Conservation (phyloP, 2,329 filamentous ascomycete species). For the Lizonia empirigonia region DNA sequence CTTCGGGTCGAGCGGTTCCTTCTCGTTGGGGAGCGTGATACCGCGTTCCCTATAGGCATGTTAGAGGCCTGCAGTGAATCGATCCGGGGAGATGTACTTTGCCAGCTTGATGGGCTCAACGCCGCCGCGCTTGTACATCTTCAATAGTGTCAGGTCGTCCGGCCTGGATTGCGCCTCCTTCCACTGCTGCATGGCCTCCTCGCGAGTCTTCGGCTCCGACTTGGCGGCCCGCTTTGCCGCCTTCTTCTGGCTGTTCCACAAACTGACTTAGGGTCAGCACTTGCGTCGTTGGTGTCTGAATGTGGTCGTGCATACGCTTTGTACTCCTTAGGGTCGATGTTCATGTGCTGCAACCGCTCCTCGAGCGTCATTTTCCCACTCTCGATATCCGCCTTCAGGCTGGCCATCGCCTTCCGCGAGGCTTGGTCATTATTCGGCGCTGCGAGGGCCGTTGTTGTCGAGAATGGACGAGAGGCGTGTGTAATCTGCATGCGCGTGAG, state of each 20-base stretch:
- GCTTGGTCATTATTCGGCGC: conserved; percentile 26
- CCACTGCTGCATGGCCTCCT: conserved; percentile 38
- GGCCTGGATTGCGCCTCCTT: conserved; percentile 39
- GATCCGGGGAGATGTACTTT: conserved; percentile 29
- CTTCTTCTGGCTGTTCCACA: conserved; percentile 34
- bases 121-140: conserved; percentile 41
- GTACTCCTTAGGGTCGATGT: conserved; percentile 37
- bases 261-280: conserved; percentile 26
- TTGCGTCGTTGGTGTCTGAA: neutral
- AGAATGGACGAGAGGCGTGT: conserved; percentile 28
- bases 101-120: conserved; percentile 44
- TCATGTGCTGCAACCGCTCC: conserved; percentile 34
- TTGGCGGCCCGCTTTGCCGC: conserved; percentile 25
- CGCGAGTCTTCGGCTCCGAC: conserved; percentile 39
- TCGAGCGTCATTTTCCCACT: conserved; percentile 33
- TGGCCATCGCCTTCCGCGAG: conserved; percentile 17
- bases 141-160: conserved; percentile 38
- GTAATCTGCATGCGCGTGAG: conserved; percentile 36
- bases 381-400: conserved; percentile 28
- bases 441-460: conserved; percentile 33
- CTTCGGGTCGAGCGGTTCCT: conserved; percentile 35
- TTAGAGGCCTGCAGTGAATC: neutral
- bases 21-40: conserved; percentile 41
- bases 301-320: conserved; percentile 27
- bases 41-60: conserved; percentile 32